Evolutionary conservation across 768 basidiomycete species (phyloP).

Genomic region (Chalciporus chontae): DNA sequence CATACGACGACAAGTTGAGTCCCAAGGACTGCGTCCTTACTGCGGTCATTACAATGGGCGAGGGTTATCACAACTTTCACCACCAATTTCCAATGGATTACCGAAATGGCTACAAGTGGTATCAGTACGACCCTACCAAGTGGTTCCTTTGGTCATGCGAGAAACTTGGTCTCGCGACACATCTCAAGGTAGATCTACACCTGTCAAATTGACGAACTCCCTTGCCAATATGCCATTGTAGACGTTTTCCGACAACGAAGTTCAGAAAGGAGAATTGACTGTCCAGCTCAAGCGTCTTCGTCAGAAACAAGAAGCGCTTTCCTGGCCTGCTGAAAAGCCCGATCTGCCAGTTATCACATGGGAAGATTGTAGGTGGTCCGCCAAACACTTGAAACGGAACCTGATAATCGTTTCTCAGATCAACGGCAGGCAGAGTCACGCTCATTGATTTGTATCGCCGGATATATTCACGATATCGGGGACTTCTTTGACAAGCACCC

Average conservation of each 20-base stretch:
- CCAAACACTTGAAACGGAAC: not conserved
- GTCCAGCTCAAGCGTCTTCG: conserved; percentile 86
- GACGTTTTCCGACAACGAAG: conserved; percentile 59
- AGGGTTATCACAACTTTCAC: conserved; percentile 97
- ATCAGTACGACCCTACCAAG: conserved; percentile 87
- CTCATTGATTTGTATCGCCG: conserved; percentile 80
- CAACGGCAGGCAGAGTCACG: conserved; percentile 74
- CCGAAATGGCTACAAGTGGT: conserved; percentile 85
- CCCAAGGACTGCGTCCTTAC: conserved; percentile 84
- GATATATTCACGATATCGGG: conserved; percentile 85
- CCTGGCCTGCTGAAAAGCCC: conserved; percentile 70
- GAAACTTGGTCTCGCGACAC: conserved; percentile 44
- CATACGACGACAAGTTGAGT: conserved; percentile 92
- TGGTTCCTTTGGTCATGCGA: conserved; percentile 64
- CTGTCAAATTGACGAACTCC: too few relatives aligned
- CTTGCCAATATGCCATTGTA: too few relatives aligned
- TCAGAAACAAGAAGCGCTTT: conserved; percentile 65
- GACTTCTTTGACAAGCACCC: conserved; percentile 85
- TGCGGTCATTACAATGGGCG: conserved; percentile 86
- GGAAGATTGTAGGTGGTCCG: conserved; percentile 63
- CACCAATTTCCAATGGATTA: conserved; percentile 95
- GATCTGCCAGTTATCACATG: conserved; percentile 83
- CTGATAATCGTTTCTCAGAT: conserved; percentile 39
- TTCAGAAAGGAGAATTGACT: conserved; percentile 81
- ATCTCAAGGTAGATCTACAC: conserved; percentile 42